A percentile compares a stretch with the other conserved stretches of the same genome.
These are phyloP conservation scores for Rhynchospora pubera DNA, from an alignment of 176 grass and related monocot species.

Conservation along the genomic window DNA sequence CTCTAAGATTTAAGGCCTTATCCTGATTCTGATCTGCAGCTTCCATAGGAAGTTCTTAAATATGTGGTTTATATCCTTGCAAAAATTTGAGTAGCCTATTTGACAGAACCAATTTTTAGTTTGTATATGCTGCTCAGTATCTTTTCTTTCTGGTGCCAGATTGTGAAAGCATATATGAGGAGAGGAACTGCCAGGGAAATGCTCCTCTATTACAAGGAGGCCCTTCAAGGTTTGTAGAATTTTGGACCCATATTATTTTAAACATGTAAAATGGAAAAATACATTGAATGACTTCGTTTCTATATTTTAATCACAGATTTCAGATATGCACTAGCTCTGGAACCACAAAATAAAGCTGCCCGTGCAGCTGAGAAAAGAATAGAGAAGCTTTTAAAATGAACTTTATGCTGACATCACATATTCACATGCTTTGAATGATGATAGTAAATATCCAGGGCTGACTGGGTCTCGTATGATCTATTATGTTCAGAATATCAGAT, in stretches of 20 bases:
- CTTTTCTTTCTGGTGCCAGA: constrained; percentile 36
- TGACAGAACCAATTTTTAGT: not conserved
- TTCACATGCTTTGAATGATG: not conserved
- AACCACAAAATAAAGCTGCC: constrained; percentile 92
- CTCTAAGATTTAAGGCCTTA: not conserved
- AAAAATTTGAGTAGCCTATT: not conserved
- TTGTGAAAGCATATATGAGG: constrained; percentile 92
- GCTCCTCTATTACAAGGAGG: constrained; percentile 74
- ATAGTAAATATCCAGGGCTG: not conserved
- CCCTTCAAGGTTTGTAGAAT: constrained; percentile 51
- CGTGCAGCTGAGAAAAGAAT: constrained; percentile 73
- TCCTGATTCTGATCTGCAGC: not conserved
- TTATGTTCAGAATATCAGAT: not conserved
- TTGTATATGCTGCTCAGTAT: constrained; percentile 10
- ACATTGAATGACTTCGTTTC: not conserved
- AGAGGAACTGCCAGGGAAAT: constrained; percentile 71
- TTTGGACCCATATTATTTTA: constrained; percentile 28
- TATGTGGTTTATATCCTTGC: not conserved
- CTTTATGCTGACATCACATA: not conserved
- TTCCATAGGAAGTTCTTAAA: not conserved
- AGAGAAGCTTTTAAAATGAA: constrained; percentile 53
- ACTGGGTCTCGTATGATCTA: not conserved
- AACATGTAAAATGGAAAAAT: not conserved
- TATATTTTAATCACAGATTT: constrained; percentile 58
- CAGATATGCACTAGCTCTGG: constrained; percentile 67